phyloP scores from a whole-genome alignment of 192 early-diverging fungal species.

The Funneliformis geosporum region DNA sequence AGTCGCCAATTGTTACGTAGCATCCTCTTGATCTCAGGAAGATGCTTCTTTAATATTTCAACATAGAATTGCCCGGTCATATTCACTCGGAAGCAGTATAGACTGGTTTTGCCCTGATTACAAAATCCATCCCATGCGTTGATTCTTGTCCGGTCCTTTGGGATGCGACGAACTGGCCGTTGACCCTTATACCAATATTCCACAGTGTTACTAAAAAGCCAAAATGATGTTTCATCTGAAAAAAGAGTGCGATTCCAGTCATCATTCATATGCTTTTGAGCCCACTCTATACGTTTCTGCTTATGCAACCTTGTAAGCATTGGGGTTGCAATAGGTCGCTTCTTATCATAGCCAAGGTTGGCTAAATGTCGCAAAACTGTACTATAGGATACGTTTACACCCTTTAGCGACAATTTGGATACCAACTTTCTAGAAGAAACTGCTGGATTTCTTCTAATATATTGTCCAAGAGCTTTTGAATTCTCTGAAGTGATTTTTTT shows the following conservation, averaged over 20 bases:
- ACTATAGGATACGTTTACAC: conserved; percentile 11
- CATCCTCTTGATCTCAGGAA: no score
- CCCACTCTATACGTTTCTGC: conserved; percentile 1
- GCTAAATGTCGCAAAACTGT: conserved; percentile 2
- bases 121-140: conserved; percentile 9
- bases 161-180: conserved; percentile 1
- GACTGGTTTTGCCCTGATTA: neutral
- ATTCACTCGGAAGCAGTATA: no score
- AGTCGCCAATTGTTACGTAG: no score
- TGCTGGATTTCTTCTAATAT: conserved; percentile 19
- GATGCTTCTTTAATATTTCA: no score
- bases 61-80: no score
- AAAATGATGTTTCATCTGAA: conserved; percentile 10
- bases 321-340: neutral
- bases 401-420: conserved; percentile 8
- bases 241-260: conserved; percentile 9
- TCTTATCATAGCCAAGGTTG: neutral
- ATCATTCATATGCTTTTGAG: neutral
- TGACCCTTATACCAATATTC: neutral
- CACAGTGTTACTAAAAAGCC: conserved; percentile 14
- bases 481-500: neutral
- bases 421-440: neutral
- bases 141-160: neutral
- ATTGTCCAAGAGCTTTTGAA: neutral
- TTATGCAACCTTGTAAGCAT: neutral